Evolutionary conservation across 345 rosid genomes (phyloP), one percentile per base, ranked within the genome.

Genomic region (Eucalyptus decipiens): DNA sequence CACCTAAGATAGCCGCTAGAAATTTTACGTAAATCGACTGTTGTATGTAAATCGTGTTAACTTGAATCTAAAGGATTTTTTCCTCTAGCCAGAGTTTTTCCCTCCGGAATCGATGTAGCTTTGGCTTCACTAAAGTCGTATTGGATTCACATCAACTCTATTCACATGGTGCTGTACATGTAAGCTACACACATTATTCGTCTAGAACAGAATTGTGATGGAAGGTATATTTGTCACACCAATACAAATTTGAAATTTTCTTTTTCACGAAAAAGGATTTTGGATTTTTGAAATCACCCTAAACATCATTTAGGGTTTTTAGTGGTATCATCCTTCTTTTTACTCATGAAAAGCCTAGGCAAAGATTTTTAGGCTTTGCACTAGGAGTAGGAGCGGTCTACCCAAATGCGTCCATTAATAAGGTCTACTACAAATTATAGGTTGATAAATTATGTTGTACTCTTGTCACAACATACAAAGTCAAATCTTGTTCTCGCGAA

Each of bases 111-210:
- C 4, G 11, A 65, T n/a, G 40, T 67, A 32, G 21, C 40, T 67
- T 18, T 69, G 43, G 43, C 80, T 32, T 69, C 43, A 18, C 13
- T 18, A 18, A 9, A 69, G 8, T 34, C 1, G 0, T 18, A 34
- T 69, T 5, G 19, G 7, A 67, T 67, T 32, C 40, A 8, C 2
- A 6, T 16, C 6, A 0, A 32, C 42, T 0, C 9, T 32, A 3
- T 32, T 16, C 0, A 0, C 9, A 8, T 6, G 80, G 6, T 9
- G 19, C 5, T 32, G 3, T 67, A 3, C 24, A 9, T 0, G 0
- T 69, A 18, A 69, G 80, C 43, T 37, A 5, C 26, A 18, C 13
- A 9, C 34, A 9, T 19, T 6, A 18, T 34, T 6, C 3, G 8
- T 69, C 13, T 69, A 9, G 14, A 40, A 34, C 0, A 0, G 12